Evolutionary conservation across 2,329 filamentous ascomycete species (phyloP), one percentile per base, ranked within the genome.

Genomic region (Cladosporium cucumerinum): DNA sequence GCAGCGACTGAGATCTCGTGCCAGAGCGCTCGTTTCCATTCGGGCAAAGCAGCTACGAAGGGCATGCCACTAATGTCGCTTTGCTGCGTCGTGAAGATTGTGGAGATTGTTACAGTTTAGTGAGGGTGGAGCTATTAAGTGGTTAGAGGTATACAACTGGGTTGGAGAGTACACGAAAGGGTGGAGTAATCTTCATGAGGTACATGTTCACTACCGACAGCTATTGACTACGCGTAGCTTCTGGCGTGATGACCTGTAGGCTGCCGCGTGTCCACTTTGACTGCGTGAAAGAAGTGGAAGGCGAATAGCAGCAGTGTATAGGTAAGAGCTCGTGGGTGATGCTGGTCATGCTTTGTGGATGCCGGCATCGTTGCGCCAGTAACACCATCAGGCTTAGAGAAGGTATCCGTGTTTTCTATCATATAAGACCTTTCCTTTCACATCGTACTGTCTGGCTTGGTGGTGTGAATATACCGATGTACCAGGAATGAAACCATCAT

Each of bases 111-210:
- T 21, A 57, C 18, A 21, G 18, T 21, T 30, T 57, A 16, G 18
- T 21, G 16, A 21, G n/a, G 7, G 57, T 32, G 36, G 57, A 25
- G 36, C 32, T 30, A 10, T 30, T 48, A 48, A 21, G 14, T 48
- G 36, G 39, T 12, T 21, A 32, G 57, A 28, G 25, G 18, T 21
- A 60, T 60, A 49, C 12, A 60, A 26, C 39, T 49, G 57, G 39
- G 57, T 49, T 11, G n/a, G 8, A 21, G 25, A 34, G 16, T 30
- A 60, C 28, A n/a, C 16, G 36, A 49, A 26, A 36, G 28, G 23
- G 57, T 60, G 57, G 57, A 60, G 57, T 49, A 49, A 18, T 60
- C 36, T 60, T 43, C 36, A 28, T 48, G 26, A 60, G 16, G 7
- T 54, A 54, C 51, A 54, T 54, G 25, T 34, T 23, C 54, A 21